Evolutionary conservation across 371 early-diverging fungal genomes (phyloP), one percentile per base, ranked within the genome.

Genomic region (Chytridium lagenaria): DNA sequence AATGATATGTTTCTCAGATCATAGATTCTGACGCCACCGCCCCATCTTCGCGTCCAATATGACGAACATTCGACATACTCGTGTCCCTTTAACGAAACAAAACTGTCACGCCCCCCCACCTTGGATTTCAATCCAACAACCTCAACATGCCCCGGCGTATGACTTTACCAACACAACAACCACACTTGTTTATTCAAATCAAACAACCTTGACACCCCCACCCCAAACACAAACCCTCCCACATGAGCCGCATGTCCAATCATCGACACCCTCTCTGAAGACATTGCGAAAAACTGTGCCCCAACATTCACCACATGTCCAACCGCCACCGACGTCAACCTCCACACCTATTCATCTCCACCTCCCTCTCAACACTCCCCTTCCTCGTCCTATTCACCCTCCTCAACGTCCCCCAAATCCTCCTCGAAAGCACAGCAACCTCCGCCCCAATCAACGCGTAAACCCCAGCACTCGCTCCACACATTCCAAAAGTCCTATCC

Each of bases 401-500:
- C 33, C 33, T 52, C 40, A 74, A 68, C 22, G 31, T 59, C 39
- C 40, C 52, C 37, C 59, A 44, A 39, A 78, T 22, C 28, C 44
- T 26, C 3, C 50, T 36, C 16, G 37, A 3, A 15, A 78, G 38
- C n/a, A 28, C 28, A 15, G 39, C 72, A n/a, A 55, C 44, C 50
- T 78, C 78, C 15, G 75, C 78, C 12, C 78, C 78, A 36, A 70
- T 72, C 44, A 78, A 63, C 52, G 75, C 75, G 44, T 74, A 78
- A 23, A 72, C 75, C 28, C 78, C 78, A 19, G 73, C 78, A 28
- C 57, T 52, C 28, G 59, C 31, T 12, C 78, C 78, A 37, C 69
- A 72, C 37, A 78, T 10, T 15, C 38, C 33, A 30, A 50, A 55
- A 1, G 61, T 57, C 23, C 72, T 37, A 37, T 72, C 77, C 38